Evolutionary conservation across 345 rosid genomes (phyloP), one percentile per base, ranked within the genome.

Genomic region (Rhodamnia rubescens): DNA sequence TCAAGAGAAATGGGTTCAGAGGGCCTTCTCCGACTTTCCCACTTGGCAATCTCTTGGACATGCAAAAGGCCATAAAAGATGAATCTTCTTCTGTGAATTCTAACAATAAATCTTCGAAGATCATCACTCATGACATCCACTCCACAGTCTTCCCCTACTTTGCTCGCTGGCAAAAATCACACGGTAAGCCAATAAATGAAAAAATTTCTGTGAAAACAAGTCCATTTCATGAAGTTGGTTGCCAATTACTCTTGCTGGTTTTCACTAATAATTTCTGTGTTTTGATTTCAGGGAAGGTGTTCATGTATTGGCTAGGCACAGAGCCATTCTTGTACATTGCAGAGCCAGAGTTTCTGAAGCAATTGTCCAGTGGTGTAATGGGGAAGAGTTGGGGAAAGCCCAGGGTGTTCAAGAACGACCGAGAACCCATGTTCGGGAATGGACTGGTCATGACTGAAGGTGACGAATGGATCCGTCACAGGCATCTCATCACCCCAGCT

Each of bases 321-420:
- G 98, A 95, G 92, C 99, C 99, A 10, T 97, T 97, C 88, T 86
- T 97, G 84, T 95, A 94, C 85, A 91, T 97, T 11, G 98, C 98
- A 36, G 98, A 97, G 24, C 98, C 99, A 1, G 98, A 93, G 85
- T 97, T 97, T 87, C 92, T 97, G n/a, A 95, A 91, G 85, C 90
- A 83, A 58, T 91, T 97, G 94, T 91, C 98, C 18, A 82, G 88
- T 26, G 99, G 99, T 18, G 94, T 97, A 21, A 59, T 92, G 94
- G 99, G 99, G 22, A 97, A 96, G 92, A 94, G 92, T 47, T 97
- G 99, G 99, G 99, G 99, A 83, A 97, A 97, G 84, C 98, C 99
- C 53, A 82, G 82, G 54, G 97, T 97, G 29, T 97, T 96, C 88
- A 96, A 93, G 89, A 89, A 90, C 53, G 99, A 97, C 88, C 92